Percentiles rank a stretch among this genome's conserved stretches.
Conservation (phyloP, 2,329 filamentous ascomycete species). For the Fusarium sterilihyphosum region DNA sequence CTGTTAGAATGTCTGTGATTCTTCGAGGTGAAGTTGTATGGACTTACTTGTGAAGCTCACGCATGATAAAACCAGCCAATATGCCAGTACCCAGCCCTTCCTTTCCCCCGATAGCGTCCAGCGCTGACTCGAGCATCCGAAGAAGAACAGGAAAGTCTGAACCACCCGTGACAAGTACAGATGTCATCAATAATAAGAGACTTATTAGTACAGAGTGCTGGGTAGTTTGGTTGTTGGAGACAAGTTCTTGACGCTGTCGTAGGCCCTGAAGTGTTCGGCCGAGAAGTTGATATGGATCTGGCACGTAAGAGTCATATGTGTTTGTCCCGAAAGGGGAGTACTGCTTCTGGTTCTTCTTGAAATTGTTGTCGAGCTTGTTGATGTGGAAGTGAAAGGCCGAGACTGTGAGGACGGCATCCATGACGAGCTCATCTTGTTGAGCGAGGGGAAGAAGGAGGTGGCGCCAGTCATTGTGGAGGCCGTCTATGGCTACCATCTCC, state of each 20-base stretch:
- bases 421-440: constrained; percentile 31
- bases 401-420: constrained; percentile 36
- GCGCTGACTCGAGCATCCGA: constrained; percentile 41
- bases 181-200: constrained; percentile 39
- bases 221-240: not conserved
- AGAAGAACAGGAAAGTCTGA: constrained; percentile 43
- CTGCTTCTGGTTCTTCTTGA: not conserved
- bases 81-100: constrained; percentile 28
- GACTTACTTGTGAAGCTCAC: constrained; percentile 43
- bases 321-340: not conserved
- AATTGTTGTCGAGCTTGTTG: not conserved
- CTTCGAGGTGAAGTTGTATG: accelerated
- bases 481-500: constrained; percentile 42
- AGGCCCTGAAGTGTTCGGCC: constrained; percentile 27
- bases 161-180: constrained; percentile 39
- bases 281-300: constrained; percentile 29
- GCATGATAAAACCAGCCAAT: constrained; percentile 33
- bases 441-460: constrained; percentile 36
- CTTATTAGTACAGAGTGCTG: constrained; percentile 37
- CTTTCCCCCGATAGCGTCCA: constrained; percentile 41
- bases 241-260: constrained; percentile 26
- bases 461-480: constrained; percentile 40
- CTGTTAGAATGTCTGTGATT: accelerated
- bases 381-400: constrained; percentile 34
- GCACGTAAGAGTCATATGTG: not conserved